A percentile compares a stretch with the other conserved stretches of the same genome.
Evolutionary conservation across 495 filamentous ascomycete genomes (phyloP).

Genomic region (Glonium stellatum): DNA sequence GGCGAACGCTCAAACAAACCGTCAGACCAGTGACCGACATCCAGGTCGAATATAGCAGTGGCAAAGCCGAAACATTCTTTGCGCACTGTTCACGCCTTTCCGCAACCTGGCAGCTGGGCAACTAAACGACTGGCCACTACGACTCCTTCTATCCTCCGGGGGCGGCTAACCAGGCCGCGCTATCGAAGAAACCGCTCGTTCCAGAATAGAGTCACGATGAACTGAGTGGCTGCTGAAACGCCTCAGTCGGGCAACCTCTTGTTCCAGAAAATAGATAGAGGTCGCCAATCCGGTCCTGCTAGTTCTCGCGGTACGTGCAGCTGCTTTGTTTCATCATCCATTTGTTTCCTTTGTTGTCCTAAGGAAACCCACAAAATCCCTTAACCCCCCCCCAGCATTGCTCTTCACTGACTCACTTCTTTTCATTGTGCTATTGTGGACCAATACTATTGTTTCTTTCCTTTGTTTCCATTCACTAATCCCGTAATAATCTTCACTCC

Average conservation of each 20-base stretch:
- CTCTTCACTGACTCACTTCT: slow-evolving; percentile 7
- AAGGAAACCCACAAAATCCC: slow-evolving; percentile 8
- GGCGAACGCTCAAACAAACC: slow-evolving; percentile 8
- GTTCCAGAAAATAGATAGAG: slow-evolving; percentile 19
- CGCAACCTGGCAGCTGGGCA: slow-evolving; percentile 15
- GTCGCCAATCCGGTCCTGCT: slow-evolving; percentile 25
- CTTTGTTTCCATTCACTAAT: slow-evolving; percentile 14
- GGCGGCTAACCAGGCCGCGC: slow-evolving; percentile 26
- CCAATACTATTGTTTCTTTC: slow-evolving; percentile 14
- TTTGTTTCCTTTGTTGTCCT: slow-evolving; percentile 7
- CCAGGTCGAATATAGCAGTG: slow-evolving; percentile 20
- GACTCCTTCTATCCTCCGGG: slow-evolving; percentile 8
- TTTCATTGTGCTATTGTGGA: slow-evolving; percentile 4
- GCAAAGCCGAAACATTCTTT: background rate
- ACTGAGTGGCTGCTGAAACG: slow-evolving; percentile 28
- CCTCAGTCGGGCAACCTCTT: slow-evolving; percentile 17
- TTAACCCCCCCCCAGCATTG: background rate
- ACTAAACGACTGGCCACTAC: slow-evolving; percentile 27
- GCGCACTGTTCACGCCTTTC: slow-evolving; percentile 21
- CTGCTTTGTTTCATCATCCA: slow-evolving; percentile 22
- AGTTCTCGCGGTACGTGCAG: slow-evolving; percentile 29
- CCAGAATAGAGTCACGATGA: slow-evolving; percentile 26
- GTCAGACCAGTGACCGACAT: slow-evolving; percentile 20
- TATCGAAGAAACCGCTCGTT: slow-evolving; percentile 15
- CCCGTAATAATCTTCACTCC: slow-evolving; percentile 17